These are phyloP conservation scores for Actinomortierella wolfii DNA, from an alignment of 371 early-diverging fungal genomes.

Conservation along the genomic window DNA sequence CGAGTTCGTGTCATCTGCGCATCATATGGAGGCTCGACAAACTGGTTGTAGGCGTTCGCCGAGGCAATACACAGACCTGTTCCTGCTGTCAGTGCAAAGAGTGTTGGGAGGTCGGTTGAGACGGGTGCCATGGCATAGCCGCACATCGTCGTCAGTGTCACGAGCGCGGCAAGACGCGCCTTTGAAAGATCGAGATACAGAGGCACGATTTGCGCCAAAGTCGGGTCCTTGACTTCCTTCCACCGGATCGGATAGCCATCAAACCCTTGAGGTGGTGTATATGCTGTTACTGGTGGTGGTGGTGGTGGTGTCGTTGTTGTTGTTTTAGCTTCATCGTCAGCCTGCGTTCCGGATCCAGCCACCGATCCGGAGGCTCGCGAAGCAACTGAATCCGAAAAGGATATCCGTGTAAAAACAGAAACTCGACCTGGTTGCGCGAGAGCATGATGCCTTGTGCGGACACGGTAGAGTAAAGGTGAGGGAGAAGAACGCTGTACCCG, in stretches of 20 bases:
- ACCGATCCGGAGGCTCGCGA: too few relatives aligned
- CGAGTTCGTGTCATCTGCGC: conserved; percentile 96
- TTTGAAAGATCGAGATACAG: conserved; percentile 74
- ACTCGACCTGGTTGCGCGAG: too few relatives aligned
- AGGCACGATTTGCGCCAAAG: conserved; percentile 49
- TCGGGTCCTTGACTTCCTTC: conserved; percentile 47
- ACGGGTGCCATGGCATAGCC: conserved; percentile 95
- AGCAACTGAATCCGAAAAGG: too few relatives aligned
- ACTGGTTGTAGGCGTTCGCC: conserved; percentile 96
- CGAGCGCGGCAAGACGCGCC: conserved; percentile 85
- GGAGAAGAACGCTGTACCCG: too few relatives aligned
- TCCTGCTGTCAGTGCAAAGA: conserved; percentile 87
- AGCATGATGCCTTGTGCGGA: too few relatives aligned
- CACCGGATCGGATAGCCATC: conserved; percentile 39
- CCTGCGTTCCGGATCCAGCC: too few relatives aligned
- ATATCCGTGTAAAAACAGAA: too few relatives aligned
- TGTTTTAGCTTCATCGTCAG: too few relatives aligned
- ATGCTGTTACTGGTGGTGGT: conserved; percentile 8
- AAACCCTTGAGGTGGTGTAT: conserved; percentile 16
- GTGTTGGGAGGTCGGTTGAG: conserved; percentile 64
- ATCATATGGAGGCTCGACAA: conserved; percentile 95
- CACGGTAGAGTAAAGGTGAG: too few relatives aligned
- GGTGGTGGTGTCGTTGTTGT: conserved; percentile 7
- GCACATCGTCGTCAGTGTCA: conserved; percentile 92
- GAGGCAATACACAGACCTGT: conserved; percentile 90